Evolutionary conservation across 495 filamentous ascomycete genomes (phyloP).

Genomic region (Aspergillus leporis): DNA sequence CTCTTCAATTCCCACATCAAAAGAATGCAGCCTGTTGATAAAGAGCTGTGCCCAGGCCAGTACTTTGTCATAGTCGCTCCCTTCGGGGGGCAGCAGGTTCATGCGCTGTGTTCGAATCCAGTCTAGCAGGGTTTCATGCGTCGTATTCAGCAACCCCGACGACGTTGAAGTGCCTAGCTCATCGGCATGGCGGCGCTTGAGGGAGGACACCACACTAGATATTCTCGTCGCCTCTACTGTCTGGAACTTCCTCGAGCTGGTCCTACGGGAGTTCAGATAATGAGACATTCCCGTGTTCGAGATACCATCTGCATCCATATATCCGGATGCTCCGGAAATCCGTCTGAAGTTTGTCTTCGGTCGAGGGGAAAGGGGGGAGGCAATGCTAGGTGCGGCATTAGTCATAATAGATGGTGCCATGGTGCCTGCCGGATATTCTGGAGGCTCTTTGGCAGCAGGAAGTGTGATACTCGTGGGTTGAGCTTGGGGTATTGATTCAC

Average conservation of each 20-base stretch:
- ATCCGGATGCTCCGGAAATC: too few relatives aligned
- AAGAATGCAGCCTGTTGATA: conserved; percentile 29
- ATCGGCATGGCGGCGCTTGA: background rate
- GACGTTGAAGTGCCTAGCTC: background rate
- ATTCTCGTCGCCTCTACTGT: background rate
- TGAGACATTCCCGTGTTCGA: too few relatives aligned
- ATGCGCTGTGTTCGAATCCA: conserved; percentile 32
- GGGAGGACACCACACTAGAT: background rate
- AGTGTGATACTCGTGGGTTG: too few relatives aligned
- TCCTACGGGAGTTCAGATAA: background rate
- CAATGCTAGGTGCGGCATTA: too few relatives aligned
- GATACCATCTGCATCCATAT: too few relatives aligned
- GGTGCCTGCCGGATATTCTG: too few relatives aligned
- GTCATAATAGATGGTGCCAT: too few relatives aligned
- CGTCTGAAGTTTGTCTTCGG: too few relatives aligned
- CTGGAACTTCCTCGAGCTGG: background rate
- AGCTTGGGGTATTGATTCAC: too few relatives aligned
- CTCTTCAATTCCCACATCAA: conserved; percentile 30
- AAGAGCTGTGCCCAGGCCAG: conserved; percentile 31
- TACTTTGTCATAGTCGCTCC: conserved; percentile 41
- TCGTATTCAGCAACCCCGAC: background rate
- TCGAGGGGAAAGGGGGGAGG: too few relatives aligned
- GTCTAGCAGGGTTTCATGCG: conserved; percentile 20
- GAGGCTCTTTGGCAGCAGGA: too few relatives aligned
- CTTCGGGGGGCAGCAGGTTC: conserved; percentile 38